Conservation (phyloP, 164 flowering plant genomes). For the Aristolochia fimbriata region DNA sequence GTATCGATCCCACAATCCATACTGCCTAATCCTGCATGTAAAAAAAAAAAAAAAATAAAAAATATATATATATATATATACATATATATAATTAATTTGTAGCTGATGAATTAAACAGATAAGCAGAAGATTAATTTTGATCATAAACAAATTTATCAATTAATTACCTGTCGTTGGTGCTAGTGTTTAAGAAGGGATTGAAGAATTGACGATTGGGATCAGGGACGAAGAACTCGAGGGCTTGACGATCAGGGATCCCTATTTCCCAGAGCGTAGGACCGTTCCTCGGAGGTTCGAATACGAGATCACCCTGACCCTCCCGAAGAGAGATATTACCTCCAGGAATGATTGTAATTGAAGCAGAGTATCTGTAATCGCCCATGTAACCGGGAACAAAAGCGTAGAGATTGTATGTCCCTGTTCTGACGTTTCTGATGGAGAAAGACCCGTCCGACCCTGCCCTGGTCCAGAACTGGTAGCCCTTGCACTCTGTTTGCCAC, state of each 20-base stretch:
- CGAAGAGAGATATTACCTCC: constrained; percentile 47
- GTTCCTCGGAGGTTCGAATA: constrained; percentile 63
- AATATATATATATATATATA: too few relatives aligned
- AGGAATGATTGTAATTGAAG: constrained; percentile 6
- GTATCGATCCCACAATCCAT: constrained; percentile 85
- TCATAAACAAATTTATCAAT: too few relatives aligned
- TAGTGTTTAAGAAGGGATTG: constrained; percentile 48
- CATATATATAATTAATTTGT: too few relatives aligned
- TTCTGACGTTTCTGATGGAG: constrained; percentile 32
- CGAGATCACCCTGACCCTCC: constrained; percentile 52
- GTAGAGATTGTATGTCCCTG: constrained; percentile 62
- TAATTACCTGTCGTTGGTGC: constrained; percentile 62
- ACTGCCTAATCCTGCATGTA: constrained; percentile 73
- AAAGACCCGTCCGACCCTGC: constrained; percentile 51
- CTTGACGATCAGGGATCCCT: constrained; percentile 78
- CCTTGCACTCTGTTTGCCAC: constrained; percentile 87
- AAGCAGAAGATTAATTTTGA: too few relatives aligned
- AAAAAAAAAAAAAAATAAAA: too few relatives aligned
- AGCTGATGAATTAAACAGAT: too few relatives aligned
- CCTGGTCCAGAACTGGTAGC: constrained; percentile 73
- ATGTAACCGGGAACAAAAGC: constrained; percentile 69
- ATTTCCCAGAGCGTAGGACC: constrained; percentile 95
- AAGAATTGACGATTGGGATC: constrained; percentile 58
- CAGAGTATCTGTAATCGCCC: constrained; percentile 48
- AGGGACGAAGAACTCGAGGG: constrained; percentile 68